Conservation (phyloP, 176 grass and related monocot species). For the Hsuehochloa calcarea region DNA sequence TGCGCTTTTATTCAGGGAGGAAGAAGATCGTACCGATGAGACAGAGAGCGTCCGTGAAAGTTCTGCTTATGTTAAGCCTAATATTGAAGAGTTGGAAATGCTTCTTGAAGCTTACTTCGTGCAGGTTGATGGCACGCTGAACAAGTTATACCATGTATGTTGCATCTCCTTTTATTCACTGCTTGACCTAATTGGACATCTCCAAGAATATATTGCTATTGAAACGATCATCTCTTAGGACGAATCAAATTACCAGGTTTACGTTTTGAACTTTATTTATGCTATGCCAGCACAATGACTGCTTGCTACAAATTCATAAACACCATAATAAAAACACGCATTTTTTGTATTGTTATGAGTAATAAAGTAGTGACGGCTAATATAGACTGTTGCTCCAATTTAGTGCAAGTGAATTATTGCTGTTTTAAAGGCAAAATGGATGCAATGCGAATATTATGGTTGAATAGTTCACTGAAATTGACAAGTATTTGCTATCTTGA, state of each 20-base stretch:
- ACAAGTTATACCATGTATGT: conserved; percentile 54
- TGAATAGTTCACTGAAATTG: background rate
- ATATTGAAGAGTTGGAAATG: conserved; percentile 61
- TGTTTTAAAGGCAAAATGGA: background rate
- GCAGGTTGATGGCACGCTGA: conserved; percentile 58
- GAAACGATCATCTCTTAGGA: background rate
- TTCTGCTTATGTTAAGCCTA: conserved; percentile 38
- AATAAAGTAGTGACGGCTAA: background rate
- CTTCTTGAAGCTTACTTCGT: conserved; percentile 72
- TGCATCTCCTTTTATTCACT: background rate
- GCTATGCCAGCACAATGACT: background rate
- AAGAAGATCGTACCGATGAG: conserved; percentile 21
- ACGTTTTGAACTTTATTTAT: background rate
- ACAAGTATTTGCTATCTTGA: background rate
- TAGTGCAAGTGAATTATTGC: too few relatives aligned
- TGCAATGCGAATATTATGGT: background rate
- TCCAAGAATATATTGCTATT: background rate
- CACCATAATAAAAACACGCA: background rate
- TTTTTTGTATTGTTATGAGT: background rate
- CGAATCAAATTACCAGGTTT: background rate
- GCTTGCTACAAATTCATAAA: background rate
- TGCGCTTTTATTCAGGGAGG: conserved; percentile 25
- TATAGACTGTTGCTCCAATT: background rate
- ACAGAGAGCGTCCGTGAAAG: conserved; percentile 25
- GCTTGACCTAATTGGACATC: background rate